A percentile compares a stretch with the other conserved stretches of the same genome.
Evolutionary conservation across 139 green algal species (phyloP).

Genomic region (Raphidocelis subcapitata): DNA sequence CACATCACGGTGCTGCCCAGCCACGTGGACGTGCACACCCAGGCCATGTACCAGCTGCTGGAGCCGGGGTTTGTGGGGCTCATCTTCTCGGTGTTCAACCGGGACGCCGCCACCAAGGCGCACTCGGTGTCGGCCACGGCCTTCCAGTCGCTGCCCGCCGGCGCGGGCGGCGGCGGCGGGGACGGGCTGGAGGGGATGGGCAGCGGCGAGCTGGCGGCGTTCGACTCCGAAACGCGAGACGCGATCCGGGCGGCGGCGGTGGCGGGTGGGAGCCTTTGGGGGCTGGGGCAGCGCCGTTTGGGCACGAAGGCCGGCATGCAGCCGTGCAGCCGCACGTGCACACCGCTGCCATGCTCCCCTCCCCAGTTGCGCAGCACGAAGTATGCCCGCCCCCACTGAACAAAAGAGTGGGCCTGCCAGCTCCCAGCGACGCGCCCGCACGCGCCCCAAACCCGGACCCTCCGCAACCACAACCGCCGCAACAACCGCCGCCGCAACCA

Average conservation of each 20-base stretch:
- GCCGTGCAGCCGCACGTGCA: too few relatives aligned
- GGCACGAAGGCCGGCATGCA: too few relatives aligned
- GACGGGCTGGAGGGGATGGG: slow-evolving; percentile 11
- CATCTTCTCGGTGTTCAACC: slow-evolving; percentile 83
- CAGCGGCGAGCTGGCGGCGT: slow-evolving; percentile 2
- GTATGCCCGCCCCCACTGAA: too few relatives aligned
- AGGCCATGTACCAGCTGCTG: slow-evolving; percentile 82
- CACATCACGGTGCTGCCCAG: slow-evolving; percentile 84
- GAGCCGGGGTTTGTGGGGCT: slow-evolving; percentile 78
- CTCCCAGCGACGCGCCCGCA: too few relatives aligned
- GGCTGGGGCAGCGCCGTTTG: too few relatives aligned
- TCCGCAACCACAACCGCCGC: too few relatives aligned
- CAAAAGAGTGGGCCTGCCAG: too few relatives aligned
- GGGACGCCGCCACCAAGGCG: slow-evolving; percentile 19
- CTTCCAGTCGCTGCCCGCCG: slow-evolving; percentile 45
- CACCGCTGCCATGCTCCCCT: too few relatives aligned
- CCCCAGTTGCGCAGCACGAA: too few relatives aligned
- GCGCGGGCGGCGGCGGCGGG: slow-evolving; percentile 8
- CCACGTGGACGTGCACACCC: slow-evolving; percentile 79
- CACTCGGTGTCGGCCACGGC: slow-evolving; percentile 42
- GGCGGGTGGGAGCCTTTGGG: too few relatives aligned
- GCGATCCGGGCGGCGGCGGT: neutral
- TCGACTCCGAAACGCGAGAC: slow-evolving; percentile 1
- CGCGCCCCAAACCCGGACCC: too few relatives aligned
- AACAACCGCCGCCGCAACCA: too few relatives aligned